Evolutionary conservation across 1,284 basidiomycete genomes (phyloP).

Genomic region (Tilletia indica): DNA sequence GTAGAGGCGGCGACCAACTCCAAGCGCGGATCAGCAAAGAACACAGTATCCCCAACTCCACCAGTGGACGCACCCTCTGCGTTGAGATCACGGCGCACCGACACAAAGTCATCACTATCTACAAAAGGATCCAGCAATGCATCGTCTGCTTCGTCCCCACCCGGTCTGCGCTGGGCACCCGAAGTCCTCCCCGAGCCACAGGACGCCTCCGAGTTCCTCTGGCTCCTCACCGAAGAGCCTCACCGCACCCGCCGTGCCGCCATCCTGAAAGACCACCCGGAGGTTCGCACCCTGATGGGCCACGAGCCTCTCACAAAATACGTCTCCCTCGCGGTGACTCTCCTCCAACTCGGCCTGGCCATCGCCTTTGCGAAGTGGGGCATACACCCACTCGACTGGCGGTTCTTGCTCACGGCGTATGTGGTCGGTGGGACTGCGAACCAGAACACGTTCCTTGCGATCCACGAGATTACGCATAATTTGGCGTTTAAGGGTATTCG

Average conservation of each 20-base stretch:
- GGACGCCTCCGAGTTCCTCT: conserved; percentile 62
- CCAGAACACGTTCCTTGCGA: conserved; percentile 94
- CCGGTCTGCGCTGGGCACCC: conserved; percentile 50
- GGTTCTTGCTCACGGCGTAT: conserved; percentile 78
- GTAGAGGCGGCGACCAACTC: background rate
- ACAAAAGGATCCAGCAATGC: background rate
- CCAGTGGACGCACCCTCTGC: no score
- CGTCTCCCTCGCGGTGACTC: conserved; percentile 74
- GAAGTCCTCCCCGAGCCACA: conserved; percentile 35
- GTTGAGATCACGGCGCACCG: no score
- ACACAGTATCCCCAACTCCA: no score
- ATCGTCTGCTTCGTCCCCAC: background rate
- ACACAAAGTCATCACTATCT: background rate
- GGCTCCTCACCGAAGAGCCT: conserved; percentile 96
- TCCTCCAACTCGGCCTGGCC: conserved; percentile 71
- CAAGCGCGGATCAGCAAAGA: no score
- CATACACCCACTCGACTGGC: conserved; percentile 68
- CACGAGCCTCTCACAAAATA: conserved; percentile 86
- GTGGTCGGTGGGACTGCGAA: conserved; percentile 88
- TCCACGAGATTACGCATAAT: conserved; percentile 98
- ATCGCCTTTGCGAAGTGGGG: conserved; percentile 63
- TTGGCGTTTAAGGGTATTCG: conserved; percentile 81
- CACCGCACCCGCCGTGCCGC: conserved; percentile 81
- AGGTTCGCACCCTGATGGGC: conserved; percentile 93
- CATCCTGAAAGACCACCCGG: conserved; percentile 90